A percentile compares a stretch with the other conserved stretches of the same genome.
Evolutionary conservation across 108 stramenopile species (phyloP).

Genomic region (Heterococcus sp.): DNA sequence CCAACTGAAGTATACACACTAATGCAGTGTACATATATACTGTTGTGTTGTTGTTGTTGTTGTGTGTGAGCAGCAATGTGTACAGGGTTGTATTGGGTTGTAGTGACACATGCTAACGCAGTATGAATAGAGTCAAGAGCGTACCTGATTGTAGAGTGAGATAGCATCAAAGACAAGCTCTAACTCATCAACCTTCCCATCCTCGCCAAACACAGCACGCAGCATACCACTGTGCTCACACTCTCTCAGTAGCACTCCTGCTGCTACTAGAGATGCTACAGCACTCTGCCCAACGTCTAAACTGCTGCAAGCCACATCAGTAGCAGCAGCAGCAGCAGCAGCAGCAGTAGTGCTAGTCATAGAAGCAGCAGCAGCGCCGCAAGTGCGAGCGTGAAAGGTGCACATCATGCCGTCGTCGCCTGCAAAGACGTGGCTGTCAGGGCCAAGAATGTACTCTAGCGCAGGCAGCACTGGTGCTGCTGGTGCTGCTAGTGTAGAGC

Average conservation of each 20-base stretch:
- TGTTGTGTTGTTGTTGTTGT: too few relatives aligned
- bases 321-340: neutral
- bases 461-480: neutral
- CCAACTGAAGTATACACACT: too few relatives aligned
- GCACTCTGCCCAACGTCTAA: too few relatives aligned
- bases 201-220: neutral
- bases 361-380: slow-evolving; percentile 12
- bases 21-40: too few relatives aligned
- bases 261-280: too few relatives aligned
- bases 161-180: slow-evolving; percentile 34
- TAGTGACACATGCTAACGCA: too few relatives aligned
- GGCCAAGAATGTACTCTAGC: slow-evolving; percentile 13
- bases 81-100: too few relatives aligned
- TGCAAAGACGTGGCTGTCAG: slow-evolving; percentile 8
- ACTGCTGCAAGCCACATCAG: too few relatives aligned
- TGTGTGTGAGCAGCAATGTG: too few relatives aligned
- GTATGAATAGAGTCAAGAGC: too few relatives aligned
- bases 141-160: slow-evolving; percentile 29
- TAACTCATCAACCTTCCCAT: slow-evolving; percentile 21
- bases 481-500: slow-evolving; percentile 3
- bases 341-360: slow-evolving; percentile 1
- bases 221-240: slow-evolving; percentile 21
- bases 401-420: slow-evolving; percentile 27
- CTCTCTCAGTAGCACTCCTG: too few relatives aligned
- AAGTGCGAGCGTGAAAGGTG: slow-evolving; percentile 28